Base-by-base conservation (phyloP, 164 flowering plant genomes). In the Kingdonia uniflora region DNA sequence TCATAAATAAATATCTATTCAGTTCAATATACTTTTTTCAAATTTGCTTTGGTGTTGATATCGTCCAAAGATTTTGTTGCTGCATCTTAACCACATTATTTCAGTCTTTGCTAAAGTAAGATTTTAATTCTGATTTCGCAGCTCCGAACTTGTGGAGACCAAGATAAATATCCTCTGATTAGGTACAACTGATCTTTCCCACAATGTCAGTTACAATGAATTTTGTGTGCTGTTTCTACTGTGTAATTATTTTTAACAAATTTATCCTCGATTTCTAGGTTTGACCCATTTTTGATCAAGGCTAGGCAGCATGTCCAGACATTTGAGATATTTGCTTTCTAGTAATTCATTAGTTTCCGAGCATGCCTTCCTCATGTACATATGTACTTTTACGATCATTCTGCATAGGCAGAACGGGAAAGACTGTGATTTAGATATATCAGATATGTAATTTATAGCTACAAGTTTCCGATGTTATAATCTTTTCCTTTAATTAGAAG, bases 131-230 rank as follows among this genome's bases (percentile, higher is more conserved):
- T 53, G 50, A 16, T 71, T 29, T 74, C 76, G 65, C 84, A 84
- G 89, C 67, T 64, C 75, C 76, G 26, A 68, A 64, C 56, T 71
- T 48, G 39, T 87, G 92, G 96, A 73, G 74, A 59, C 92, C 96
- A 61, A 77, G 87, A 71, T 82, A 72, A 71, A 14, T 21, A 45
- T 44, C 49, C 37, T 47, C 39, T 21, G 54, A 38, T 19, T n/a
- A 42, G 54, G 40, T 45, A 22, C 19, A 26, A 39, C 44, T 49
- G 63, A 69, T 74, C 54, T 29, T 3, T 8, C 8, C 8, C 35
- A 29, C 35, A 8, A 48, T 52, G 17, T 16, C n/a, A n/a, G n/a
- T n/a, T n/a, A n/a, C n/a, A n/a, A 3, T 29, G 35, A 8, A 3
- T 29, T 29, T 29, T 29, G 35, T 29, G 35, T 29, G 35, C 35